Conservation (phyloP, 352 stramenopile genomes). For the Globisporangium okanoganense region DNA sequence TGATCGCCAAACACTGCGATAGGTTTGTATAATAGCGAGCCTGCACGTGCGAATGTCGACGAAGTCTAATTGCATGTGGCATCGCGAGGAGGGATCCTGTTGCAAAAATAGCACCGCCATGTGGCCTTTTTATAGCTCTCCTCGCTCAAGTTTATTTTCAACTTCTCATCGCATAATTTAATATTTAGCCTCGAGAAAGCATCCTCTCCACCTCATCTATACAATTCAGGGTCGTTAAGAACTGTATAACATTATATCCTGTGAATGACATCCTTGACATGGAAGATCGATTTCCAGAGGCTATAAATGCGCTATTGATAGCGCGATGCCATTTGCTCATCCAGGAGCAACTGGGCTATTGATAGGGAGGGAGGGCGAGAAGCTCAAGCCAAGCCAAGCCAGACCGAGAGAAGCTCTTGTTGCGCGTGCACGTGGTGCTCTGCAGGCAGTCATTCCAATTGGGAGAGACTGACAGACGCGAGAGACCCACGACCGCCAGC, state of each 20-base stretch:
- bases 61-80: background rate
- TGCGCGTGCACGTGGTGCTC: background rate
- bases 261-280: background rate
- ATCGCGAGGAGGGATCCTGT: background rate
- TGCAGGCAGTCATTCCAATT: background rate
- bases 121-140: conserved; percentile 8
- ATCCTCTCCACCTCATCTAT: background rate
- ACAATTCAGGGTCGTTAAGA: background rate
- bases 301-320: background rate
- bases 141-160: background rate
- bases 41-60: background rate
- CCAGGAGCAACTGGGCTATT: conserved; percentile 1
- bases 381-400: background rate
- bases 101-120: background rate
- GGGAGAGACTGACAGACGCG: background rate
- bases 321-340: background rate
- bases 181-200: background rate
- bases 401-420: background rate
- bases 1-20: too few species aligned
- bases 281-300: background rate
- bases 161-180: background rate
- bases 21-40: background rate
- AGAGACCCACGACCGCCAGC: background rate
- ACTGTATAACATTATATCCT: background rate
- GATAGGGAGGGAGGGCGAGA: background rate